Evolutionary conservation across 768 basidiomycete species (phyloP), one percentile per base, ranked within the genome.

Genomic region (Auriscalpium orientale): DNA sequence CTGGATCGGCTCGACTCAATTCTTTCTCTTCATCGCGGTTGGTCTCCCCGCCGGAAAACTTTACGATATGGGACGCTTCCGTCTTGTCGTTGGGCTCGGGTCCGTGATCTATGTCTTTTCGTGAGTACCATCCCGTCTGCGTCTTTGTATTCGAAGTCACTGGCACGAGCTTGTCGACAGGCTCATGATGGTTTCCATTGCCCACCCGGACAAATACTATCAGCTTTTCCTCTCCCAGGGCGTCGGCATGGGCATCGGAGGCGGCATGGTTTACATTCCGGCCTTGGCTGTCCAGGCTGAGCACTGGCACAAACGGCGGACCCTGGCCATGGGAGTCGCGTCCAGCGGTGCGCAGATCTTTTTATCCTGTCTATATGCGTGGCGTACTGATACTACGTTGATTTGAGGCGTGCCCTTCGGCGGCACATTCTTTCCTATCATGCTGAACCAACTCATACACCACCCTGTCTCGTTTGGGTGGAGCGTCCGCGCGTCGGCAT

Each of bases 171-270:
- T n/a, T n/a, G 35, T 45, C 60, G 1, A 48, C 50, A 62, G 62
- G 1, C 46, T 64, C 13, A 64, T 67, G 58, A 66, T 67, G 66
- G 59, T 64, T 16, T 65, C 66, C 2, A 57, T 67, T 18, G 63
- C 66, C 2, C 51, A 73, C 21, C 63, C 68, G 15, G 68, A 73
- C 37, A 67, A 70, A 48, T 80, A 75, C 61, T 79, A 76, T 54
- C 73, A 80, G 67, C 71, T 81, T 49, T 80, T 81, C 58, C 65
- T 81, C 2, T 67, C 76, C 0, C 79, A 82, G 67, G 79, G 75
- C 1, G 65, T 82, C 22, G 79, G 76, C 10, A 76, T 78, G 70
- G 80, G 80, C 1, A 62, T 78, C 6, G 76, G 76, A 2, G 70
- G 72, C 37, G 74, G 77, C 2, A 60, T 77, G 38, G 65, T 78